Evolutionary conservation across 2,329 filamentous ascomycete genomes (phyloP).

Genomic region (Trichoderma harzianum): DNA sequence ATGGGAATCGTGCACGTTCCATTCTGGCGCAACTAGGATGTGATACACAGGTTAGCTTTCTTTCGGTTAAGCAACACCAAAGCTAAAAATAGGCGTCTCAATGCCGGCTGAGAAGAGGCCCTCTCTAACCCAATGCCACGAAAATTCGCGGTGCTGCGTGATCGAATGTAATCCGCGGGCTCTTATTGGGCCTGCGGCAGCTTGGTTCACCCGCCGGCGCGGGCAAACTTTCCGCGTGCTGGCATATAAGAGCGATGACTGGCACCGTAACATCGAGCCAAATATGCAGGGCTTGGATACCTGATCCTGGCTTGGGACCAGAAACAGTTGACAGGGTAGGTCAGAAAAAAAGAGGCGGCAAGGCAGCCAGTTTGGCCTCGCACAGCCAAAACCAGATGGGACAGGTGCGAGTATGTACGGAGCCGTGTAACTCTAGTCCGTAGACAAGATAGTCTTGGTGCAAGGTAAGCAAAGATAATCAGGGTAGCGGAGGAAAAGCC

Average conservation of each 20-base stretch:
- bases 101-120: background rate
- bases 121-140: background rate
- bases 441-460: background rate
- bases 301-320: background rate
- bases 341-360: background rate
- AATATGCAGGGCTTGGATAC: background rate
- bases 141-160: background rate
- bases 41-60: background rate
- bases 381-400: background rate
- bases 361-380: background rate
- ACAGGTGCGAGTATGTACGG: background rate
- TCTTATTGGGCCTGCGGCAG: conserved; percentile 15
- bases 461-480: background rate
- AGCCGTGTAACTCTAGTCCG: background rate
- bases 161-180: conserved; percentile 2
- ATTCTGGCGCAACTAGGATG: background rate
- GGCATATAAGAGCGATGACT: background rate
- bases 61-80: background rate
- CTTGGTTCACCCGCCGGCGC: conserved; percentile 13
- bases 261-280: background rate
- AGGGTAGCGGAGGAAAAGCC: background rate
- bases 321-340: background rate
- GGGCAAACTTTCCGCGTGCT: conserved; percentile 10
- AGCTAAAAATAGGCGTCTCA: conserved; percentile 9
- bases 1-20: conserved; percentile 13